Evolutionary conservation across 805 yeast genomes (phyloP).

Genomic region (Ogataea minuta): DNA sequence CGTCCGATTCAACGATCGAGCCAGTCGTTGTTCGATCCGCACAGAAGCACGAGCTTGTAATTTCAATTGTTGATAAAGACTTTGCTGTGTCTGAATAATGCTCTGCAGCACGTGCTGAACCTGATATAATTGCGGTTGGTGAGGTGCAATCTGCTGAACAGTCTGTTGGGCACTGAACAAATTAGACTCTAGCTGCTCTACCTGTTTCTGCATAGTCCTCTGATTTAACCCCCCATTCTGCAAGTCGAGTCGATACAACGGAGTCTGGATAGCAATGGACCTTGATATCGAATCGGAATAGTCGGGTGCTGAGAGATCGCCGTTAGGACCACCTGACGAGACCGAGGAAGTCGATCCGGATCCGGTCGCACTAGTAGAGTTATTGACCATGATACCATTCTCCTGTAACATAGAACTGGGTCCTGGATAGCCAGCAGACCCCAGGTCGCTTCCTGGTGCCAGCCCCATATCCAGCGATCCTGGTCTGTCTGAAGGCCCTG

Average conservation of each 20-base stretch:
- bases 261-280: conserved; percentile 24
- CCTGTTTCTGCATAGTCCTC: conserved; percentile 10
- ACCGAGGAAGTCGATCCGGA: conserved; percentile 15
- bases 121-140: conserved; percentile 18
- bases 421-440: conserved; percentile 11
- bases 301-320: conserved; percentile 16
- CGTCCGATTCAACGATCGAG: conserved; percentile 24
- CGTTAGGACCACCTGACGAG: conserved; percentile 15
- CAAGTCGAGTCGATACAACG: conserved; percentile 23
- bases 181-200: conserved; percentile 18
- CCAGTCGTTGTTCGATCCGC: conserved; percentile 30
- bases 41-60: conserved; percentile 24
- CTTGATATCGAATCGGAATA: conserved; percentile 23
- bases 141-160: conserved; percentile 14
- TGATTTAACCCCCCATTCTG: conserved; percentile 9
- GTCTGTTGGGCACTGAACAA: conserved; percentile 18
- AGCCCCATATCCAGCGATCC: conserved; percentile 14
- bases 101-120: conserved; percentile 20
- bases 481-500: conserved; percentile 12
- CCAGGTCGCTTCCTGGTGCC: conserved; percentile 11
- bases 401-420: conserved; percentile 14
- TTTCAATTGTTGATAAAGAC: conserved; percentile 20
- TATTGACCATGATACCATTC: conserved; percentile 18
- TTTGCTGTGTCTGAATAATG: conserved; percentile 20
- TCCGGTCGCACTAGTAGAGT: conserved; percentile 2